These are phyloP conservation scores for Capsicum rhomboideum DNA, from an alignment of 257 asterid genomes.

Conservation along the genomic window DNA sequence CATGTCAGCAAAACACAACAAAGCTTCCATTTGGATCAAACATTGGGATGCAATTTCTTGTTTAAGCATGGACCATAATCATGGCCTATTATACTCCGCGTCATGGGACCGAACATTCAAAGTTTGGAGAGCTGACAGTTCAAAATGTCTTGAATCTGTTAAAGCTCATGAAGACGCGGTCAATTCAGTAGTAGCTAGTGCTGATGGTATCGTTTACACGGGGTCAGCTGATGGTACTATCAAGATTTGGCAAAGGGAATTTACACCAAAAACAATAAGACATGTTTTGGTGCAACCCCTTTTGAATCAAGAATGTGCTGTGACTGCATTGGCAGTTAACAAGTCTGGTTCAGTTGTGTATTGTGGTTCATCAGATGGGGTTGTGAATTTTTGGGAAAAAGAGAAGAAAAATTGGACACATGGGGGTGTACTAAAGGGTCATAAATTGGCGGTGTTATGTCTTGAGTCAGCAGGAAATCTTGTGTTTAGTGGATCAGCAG, in stretches of 20 bases:
- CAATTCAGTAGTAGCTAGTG: slow-evolving; percentile 12
- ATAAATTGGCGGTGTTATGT: slow-evolving; percentile 21
- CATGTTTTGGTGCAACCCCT: slow-evolving; percentile 10
- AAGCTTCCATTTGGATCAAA: slow-evolving; percentile 9
- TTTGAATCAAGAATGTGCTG: slow-evolving; percentile 12
- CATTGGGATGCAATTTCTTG: slow-evolving; percentile 17
- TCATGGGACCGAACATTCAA: slow-evolving; percentile 23
- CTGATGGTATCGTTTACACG: slow-evolving; percentile 11
- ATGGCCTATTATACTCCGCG: slow-evolving; percentile 13
- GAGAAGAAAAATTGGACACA: not conserved
- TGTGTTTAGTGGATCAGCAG: slow-evolving; percentile 28
- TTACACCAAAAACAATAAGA: not conserved
- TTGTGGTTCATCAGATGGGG: slow-evolving; percentile 22
- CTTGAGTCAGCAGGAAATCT: slow-evolving; percentile 16
- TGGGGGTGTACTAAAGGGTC: slow-evolving; percentile 21
- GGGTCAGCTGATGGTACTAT: slow-evolving; percentile 23
- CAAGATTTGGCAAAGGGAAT: slow-evolving; percentile 18
- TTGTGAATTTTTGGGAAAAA: slow-evolving; percentile 21
- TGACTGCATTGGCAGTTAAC: slow-evolving; percentile 14
- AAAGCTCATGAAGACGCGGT: slow-evolving; percentile 21
- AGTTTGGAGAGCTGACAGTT: slow-evolving; percentile 13
- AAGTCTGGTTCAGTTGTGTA: slow-evolving; percentile 1
- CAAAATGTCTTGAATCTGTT: slow-evolving; percentile 18
- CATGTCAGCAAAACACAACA: slow-evolving; percentile 5
- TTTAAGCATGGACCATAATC: slow-evolving; percentile 9